Evolutionary conservation across 257 asterid genomes (phyloP).

Genomic region (Lavandula angustifolia): DNA sequence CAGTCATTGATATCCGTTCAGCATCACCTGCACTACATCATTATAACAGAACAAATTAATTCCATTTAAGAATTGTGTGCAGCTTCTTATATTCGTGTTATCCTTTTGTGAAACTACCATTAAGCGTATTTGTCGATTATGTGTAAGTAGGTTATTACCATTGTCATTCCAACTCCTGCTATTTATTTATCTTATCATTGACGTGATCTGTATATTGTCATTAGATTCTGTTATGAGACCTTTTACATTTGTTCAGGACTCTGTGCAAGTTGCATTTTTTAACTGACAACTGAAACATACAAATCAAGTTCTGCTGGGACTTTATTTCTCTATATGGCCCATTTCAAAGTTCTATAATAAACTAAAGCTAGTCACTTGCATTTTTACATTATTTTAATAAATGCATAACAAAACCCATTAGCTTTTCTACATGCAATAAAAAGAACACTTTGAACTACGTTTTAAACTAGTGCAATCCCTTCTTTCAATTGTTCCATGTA

Average conservation of each 20-base stretch:
- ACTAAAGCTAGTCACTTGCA: neutral
- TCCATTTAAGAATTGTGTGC: neutral
- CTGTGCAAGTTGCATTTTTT: neutral
- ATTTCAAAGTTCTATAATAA: neutral
- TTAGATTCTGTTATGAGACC: neutral
- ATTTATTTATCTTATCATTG: neutral
- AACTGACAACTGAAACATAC: neutral
- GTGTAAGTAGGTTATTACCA: neutral
- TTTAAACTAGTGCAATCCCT: neutral
- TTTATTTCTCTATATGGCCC: slow-evolving; percentile 1
- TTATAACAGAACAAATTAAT: neutral
- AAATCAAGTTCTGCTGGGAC: neutral
- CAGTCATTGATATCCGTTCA: neutral
- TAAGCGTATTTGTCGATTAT: neutral
- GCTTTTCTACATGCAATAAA: slow-evolving; percentile 5
- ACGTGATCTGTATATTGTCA: neutral
- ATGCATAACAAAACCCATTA: neutral
- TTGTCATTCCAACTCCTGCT: neutral
- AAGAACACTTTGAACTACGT: slow-evolving; percentile 6
- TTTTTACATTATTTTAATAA: neutral
- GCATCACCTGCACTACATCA: neutral
- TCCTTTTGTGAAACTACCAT: neutral
- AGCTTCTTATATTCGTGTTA: neutral
- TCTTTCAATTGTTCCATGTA: slow-evolving; percentile 35
- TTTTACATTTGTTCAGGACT: neutral